Conservation (phyloP, 129 eudicot genomes). For the Artemisia argyi region DNA sequence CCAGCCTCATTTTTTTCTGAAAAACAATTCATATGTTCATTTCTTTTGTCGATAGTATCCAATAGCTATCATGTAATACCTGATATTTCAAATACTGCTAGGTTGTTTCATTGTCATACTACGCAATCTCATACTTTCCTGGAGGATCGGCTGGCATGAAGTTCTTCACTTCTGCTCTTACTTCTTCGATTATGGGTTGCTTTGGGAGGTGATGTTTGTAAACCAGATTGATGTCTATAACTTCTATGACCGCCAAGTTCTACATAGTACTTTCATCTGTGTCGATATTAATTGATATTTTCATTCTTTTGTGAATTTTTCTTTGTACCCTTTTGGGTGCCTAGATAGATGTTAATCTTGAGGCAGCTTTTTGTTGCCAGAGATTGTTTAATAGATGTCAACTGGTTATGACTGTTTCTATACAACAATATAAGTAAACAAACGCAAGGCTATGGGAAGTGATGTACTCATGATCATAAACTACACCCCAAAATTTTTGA, state of each 20-base stretch:
- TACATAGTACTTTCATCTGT: slow-evolving; percentile 12
- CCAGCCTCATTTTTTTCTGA: too few species aligned
- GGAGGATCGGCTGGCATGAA: slow-evolving; percentile 94
- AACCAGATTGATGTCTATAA: slow-evolving; percentile 10
- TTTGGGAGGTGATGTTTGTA: slow-evolving; percentile 70
- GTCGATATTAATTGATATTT: background rate
- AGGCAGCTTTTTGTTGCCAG: background rate
- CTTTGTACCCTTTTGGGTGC: background rate
- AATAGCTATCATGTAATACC: too few species aligned
- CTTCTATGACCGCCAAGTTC: background rate
- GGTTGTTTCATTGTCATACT: slow-evolving; percentile 84
- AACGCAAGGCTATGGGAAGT: too few species aligned
- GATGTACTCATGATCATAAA: too few species aligned
- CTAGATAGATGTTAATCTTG: background rate
- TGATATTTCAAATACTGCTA: too few species aligned
- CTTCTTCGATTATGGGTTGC: slow-evolving; percentile 73
- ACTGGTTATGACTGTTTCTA: background rate
- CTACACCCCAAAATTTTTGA: too few species aligned
- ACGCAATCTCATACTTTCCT: slow-evolving; percentile 93
- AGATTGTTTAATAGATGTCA: background rate
- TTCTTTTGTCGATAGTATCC: too few species aligned
- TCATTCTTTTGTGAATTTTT: slow-evolving; percentile 20
- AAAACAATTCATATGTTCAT: too few species aligned
- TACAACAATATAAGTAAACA: too few species aligned
- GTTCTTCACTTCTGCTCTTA: slow-evolving; percentile 70